Evolutionary conservation across 768 basidiomycete genomes (phyloP), one percentile per base, ranked within the genome.

Genomic region (Pleurotus pulmonarius): DNA sequence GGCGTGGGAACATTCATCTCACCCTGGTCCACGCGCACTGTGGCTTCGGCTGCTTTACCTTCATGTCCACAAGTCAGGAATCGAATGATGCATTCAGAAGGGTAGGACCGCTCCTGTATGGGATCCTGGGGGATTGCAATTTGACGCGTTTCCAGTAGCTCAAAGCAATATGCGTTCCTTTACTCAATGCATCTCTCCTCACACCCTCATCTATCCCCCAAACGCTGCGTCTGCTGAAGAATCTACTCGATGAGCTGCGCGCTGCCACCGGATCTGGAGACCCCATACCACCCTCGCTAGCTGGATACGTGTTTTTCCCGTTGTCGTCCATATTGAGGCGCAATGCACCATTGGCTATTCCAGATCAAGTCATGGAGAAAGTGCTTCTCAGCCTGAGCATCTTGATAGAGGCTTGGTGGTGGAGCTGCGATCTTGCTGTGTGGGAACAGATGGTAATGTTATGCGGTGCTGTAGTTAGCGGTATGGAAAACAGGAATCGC

Each of bases 381-480:
- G 69, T 94, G 18, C 75, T 97, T 57, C 63, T 75, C 22, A 72
- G 81, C 11, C 72, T 96, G 26, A 66, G 73, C 2, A 62, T 80
- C 1, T 75, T 98, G 22, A 83, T 80, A 60, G 78, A 84, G 16
- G 73, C 76, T n/a, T 92, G 91, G 87, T 94, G 92, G 91, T 91
- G 90, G 89, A 74, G 75, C 16, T 86, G 87, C 65, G 90, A 92
- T 46, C 48, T 82, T 38, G 75, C 75, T 54, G 69, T 84, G 24
- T 95, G 94, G 94, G 86, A 89, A 64, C 93, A 97, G 64, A 72
- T 94, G 22, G 91, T 95, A 68, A 88, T 86, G 75, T 74, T 92
- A 13, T 87, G 78, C 60, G 81, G 82, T 37, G 80, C 86, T 13
- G 75, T 88, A 29, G 67, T 90, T 5, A 85, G 85, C 16, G 80